A percentile compares a stretch with the other conserved stretches of the same genome.
Evolutionary conservation across 2,329 filamentous ascomycete species (phyloP).

Genomic region (Aspergillus sp.): DNA sequence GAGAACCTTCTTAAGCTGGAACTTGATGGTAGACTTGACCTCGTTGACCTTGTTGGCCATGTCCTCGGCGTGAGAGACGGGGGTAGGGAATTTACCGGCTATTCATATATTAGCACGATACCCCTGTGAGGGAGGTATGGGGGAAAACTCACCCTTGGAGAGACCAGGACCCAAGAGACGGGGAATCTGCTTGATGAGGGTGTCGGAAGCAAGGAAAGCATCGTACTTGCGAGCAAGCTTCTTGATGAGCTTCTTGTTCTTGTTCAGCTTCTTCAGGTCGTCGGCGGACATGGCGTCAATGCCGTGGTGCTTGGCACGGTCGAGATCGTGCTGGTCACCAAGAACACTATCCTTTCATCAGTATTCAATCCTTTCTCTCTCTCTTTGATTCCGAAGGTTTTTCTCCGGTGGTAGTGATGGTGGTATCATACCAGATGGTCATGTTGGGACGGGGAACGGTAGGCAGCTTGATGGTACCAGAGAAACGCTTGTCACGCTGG

Average conservation of each 20-base stretch:
- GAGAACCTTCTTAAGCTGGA: slow-evolving; percentile 99
- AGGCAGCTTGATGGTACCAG: slow-evolving; percentile 94
- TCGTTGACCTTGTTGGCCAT: slow-evolving; percentile 94
- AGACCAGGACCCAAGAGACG: slow-evolving; percentile 99
- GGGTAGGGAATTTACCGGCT: slow-evolving; percentile 99
- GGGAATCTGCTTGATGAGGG: slow-evolving; percentile 99
- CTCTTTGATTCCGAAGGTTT: no score
- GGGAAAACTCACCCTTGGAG: slow-evolving; percentile 69
- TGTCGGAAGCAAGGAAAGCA: slow-evolving; percentile 95
- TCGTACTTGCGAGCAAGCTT: slow-evolving; percentile 99
- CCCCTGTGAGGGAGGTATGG: no score
- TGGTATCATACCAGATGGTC: slow-evolving; percentile 68
- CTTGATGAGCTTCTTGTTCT: slow-evolving; percentile 99
- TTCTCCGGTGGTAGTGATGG: not conserved
- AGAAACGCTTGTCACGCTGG: slow-evolving; percentile 99
- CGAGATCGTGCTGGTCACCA: slow-evolving; percentile 96
- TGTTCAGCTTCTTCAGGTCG: slow-evolving; percentile 99
- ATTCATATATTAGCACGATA: not conserved
- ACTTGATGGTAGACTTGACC: slow-evolving; percentile 99
- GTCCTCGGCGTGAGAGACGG: slow-evolving; percentile 95
- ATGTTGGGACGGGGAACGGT: slow-evolving; percentile 88
- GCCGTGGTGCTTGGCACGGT: slow-evolving; percentile 98
- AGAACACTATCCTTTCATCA: slow-evolving; percentile 63
- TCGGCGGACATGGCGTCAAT: slow-evolving; percentile 98
- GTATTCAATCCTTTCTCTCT: no score